Base-by-base conservation (phyloP, 1,284 basidiomycete species). In the Tremellales sp. region DNA sequence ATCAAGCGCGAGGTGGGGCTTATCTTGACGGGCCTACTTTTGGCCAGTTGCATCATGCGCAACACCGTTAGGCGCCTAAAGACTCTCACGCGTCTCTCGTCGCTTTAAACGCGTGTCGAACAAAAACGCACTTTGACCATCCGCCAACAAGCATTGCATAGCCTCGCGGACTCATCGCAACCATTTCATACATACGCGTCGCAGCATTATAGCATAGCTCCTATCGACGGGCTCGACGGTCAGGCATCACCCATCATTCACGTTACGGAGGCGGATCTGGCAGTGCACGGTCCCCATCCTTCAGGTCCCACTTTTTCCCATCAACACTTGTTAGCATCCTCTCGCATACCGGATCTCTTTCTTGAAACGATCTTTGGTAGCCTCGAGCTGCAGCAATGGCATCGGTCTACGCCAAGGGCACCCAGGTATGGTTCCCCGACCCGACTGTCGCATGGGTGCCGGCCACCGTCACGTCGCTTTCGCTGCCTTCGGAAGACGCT, bases 361-460 rank as follows among this genome's bases (percentile, higher is more conserved):
- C n/a, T n/a, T n/a, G n/a, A n/a, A n/a, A n/a, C n/a, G n/a, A n/a
- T n/a, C n/a, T n/a, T n/a, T n/a, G n/a, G n/a, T n/a, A n/a, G n/a
- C n/a, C n/a, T 39, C 36, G 8, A 39, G 10, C 7, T 21, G 11
- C 11, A 13, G 19, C 19, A 7, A 69, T 72, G 70, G 33, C 70
- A 48, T 59, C 65, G n/a, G 51, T 63, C 25, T 75, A 75, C 52
- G 45, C 57, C 45, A 75, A 73, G 57, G 74, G 72, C 10, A 73
- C 73, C 8, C 56, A 68, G 27, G 71, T 75, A 43, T 75, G 74
- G 74, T 60, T 75, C 11, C 72, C 73, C 7, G 72, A 74, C 46
- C 48, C 63, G 0, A 42, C 58, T 12, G 61, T 66, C 10, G 71
- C 70, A 37, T 76, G 74, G 74, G 64, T 71, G 29, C 60, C 73